Conservation (phyloP, 495 filamentous ascomycete species). For the Pseudevernia furfuracea region DNA sequence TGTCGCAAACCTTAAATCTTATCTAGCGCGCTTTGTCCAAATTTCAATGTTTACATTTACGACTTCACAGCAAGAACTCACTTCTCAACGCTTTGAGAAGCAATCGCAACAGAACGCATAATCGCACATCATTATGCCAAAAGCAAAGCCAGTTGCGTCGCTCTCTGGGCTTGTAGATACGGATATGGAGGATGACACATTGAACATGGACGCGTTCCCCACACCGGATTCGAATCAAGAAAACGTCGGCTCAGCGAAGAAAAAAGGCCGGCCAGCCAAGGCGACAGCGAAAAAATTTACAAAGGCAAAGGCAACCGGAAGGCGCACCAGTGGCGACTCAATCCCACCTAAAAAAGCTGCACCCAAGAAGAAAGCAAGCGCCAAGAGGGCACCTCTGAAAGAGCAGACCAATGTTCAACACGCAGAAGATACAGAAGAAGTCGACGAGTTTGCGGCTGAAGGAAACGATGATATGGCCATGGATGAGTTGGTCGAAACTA, state of each 20-base stretch:
- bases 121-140: conserved; percentile 41
- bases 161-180: conserved; percentile 59
- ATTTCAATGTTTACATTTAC: conserved; percentile 15
- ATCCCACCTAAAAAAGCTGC: conserved; percentile 32
- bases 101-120: background rate
- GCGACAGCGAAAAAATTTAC: conserved; percentile 32
- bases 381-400: conserved; percentile 39
- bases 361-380: conserved; percentile 29
- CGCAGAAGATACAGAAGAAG: conserved; percentile 47
- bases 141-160: conserved; percentile 44
- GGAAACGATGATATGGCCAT: conserved; percentile 24
- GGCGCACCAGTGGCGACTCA: conserved; percentile 39
- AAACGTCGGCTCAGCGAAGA: conserved; percentile 32
- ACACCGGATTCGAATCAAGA: conserved; percentile 36
- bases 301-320: conserved; percentile 29
- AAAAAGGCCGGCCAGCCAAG: conserved; percentile 34
- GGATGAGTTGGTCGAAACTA: conserved; percentile 29
- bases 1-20: conserved; percentile 11
- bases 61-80: background rate
- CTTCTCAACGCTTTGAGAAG: background rate
- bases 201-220: conserved; percentile 31
- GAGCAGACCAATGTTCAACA: conserved; percentile 44
- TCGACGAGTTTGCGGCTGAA: conserved; percentile 35
- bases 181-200: conserved; percentile 56
- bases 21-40: background rate